These are phyloP conservation scores for Elsinoe fawcettii DNA, from an alignment of 2,329 filamentous ascomycete genomes.

Conservation along the genomic window DNA sequence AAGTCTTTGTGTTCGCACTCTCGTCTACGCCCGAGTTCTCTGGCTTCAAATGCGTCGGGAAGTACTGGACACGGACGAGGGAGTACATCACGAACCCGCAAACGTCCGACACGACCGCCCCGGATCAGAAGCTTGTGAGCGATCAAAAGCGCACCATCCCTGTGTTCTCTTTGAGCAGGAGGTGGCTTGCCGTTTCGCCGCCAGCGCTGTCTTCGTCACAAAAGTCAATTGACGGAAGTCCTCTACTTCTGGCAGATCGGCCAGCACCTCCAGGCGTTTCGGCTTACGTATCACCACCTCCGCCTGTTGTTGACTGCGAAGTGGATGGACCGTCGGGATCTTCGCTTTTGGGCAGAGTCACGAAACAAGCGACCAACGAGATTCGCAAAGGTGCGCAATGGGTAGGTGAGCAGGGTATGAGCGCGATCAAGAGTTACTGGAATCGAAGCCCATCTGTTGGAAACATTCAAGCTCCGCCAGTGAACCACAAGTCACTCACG, in stretches of 20 bases:
- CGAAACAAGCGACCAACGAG: constrained; percentile 69
- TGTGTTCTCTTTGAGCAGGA: constrained; percentile 60
- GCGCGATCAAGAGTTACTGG: constrained; percentile 76
- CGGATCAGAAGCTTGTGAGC: not conserved
- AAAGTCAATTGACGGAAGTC: constrained; percentile 60
- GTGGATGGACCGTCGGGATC: constrained; percentile 45
- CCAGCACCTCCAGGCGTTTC: constrained; percentile 49
- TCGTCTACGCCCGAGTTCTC: constrained; percentile 16
- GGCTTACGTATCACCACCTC: constrained; percentile 59
- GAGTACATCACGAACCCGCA: constrained; percentile 7
- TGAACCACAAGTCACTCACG: constrained; percentile 21
- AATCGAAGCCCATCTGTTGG: constrained; percentile 36
- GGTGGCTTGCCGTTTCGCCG: constrained; percentile 72
- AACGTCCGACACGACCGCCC: not conserved
- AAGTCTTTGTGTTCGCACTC: constrained; percentile 65
- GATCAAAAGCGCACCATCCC: constrained; percentile 33
- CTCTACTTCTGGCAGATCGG: constrained; percentile 44
- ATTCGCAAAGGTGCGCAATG: constrained; percentile 66
- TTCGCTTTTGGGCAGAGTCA: constrained; percentile 65
- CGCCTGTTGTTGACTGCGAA: constrained; percentile 58
- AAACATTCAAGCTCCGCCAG: constrained; percentile 18
- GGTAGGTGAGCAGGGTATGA: constrained; percentile 67
- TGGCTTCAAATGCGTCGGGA: constrained; percentile 64
- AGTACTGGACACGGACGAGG: constrained; percentile 67
- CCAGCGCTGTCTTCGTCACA: constrained; percentile 59